phyloP scores from a whole-genome alignment of 2,329 filamentous ascomycete species.

The Colletotrichum scovillei region DNA sequence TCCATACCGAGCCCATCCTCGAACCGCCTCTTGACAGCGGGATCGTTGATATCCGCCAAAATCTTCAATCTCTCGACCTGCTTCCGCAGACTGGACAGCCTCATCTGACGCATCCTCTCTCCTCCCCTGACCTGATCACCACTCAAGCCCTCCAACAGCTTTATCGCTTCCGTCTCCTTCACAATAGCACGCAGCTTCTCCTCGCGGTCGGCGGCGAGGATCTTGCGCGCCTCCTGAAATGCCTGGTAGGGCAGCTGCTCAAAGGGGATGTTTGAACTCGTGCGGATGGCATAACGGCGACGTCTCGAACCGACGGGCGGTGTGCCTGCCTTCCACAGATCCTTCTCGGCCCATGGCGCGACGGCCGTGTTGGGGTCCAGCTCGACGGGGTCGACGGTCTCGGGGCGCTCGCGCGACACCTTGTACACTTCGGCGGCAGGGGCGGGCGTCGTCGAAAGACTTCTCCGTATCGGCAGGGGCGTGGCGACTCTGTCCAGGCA shows the following conservation, averaged over 20 bases:
- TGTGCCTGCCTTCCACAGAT: conserved; percentile 74
- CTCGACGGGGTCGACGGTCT: conserved; percentile 50
- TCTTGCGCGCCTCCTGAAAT: conserved; percentile 93
- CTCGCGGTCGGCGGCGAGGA: conserved; percentile 82
- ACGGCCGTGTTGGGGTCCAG: conserved; percentile 78
- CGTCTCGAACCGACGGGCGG: conserved; percentile 86
- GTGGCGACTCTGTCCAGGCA: conserved; percentile 58
- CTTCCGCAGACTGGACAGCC: conserved; percentile 75
- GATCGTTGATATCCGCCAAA: conserved; percentile 93
- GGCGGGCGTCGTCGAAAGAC: conserved; percentile 46
- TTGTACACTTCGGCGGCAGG: conserved; percentile 44
- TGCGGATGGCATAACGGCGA: conserved; percentile 79
- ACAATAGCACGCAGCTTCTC: conserved; percentile 83
- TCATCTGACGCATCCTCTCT: conserved; percentile 71
- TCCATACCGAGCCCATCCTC: conserved; percentile 87
- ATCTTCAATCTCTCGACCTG: conserved; percentile 86
- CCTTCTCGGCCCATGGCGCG: conserved; percentile 71
- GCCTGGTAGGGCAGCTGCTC: conserved; percentile 96
- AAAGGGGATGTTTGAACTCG: conserved; percentile 79
- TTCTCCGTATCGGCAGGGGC: conserved; percentile 42
- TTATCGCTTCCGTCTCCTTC: conserved; percentile 75
- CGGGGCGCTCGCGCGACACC: conserved; percentile 34
- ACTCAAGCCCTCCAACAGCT: conserved; percentile 70
- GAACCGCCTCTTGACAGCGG: conserved; percentile 90
- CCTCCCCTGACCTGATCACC: conserved; percentile 70